phyloP scores from a whole-genome alignment of 129 eudicot genomes.

The Scalesia atractyloides region DNA sequence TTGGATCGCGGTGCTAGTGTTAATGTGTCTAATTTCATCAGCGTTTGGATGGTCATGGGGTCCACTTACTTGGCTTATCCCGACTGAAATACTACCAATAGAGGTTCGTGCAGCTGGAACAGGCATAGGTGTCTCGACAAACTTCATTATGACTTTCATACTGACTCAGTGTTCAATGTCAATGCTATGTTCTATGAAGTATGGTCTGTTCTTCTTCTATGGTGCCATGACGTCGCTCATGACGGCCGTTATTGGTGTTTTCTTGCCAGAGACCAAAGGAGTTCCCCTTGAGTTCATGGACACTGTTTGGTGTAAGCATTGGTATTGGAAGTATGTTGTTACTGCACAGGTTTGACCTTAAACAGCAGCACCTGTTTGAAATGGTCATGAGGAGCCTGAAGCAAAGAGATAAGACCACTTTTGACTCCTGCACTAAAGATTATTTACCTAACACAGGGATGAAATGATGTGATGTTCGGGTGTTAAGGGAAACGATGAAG shows the following conservation, averaged over 20 bases:
- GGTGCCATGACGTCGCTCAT: constrained; percentile 39
- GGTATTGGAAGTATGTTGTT: constrained; percentile 43
- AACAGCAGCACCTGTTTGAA: not conserved
- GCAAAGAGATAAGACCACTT: not conserved
- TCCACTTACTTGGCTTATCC: constrained; percentile 53
- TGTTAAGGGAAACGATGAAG: not conserved
- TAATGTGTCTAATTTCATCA: constrained; percentile 44
- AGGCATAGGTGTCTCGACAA: constrained; percentile 41
- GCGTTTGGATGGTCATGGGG: constrained; percentile 68
- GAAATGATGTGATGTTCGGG: not conserved
- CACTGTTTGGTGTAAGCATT: constrained; percentile 44
- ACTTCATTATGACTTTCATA: constrained; percentile 42
- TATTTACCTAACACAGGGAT: constrained; percentile 2
- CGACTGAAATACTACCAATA: constrained; percentile 47
- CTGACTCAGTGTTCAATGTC: constrained; percentile 41
- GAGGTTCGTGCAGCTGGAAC: constrained; percentile 50
- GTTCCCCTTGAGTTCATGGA: constrained; percentile 47
- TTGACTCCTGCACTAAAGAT: not conserved
- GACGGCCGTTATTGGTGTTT: constrained; percentile 36
- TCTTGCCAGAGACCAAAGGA: constrained; percentile 57
- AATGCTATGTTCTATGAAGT: constrained; percentile 46
- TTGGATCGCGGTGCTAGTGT: constrained; percentile 35
- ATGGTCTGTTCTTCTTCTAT: constrained; percentile 45
- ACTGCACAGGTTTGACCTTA: constrained; percentile 12
- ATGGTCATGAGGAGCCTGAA: no score